These are phyloP conservation scores for Peniophora sp. DNA, from an alignment of 1,284 basidiomycete genomes.

Conservation along the genomic window DNA sequence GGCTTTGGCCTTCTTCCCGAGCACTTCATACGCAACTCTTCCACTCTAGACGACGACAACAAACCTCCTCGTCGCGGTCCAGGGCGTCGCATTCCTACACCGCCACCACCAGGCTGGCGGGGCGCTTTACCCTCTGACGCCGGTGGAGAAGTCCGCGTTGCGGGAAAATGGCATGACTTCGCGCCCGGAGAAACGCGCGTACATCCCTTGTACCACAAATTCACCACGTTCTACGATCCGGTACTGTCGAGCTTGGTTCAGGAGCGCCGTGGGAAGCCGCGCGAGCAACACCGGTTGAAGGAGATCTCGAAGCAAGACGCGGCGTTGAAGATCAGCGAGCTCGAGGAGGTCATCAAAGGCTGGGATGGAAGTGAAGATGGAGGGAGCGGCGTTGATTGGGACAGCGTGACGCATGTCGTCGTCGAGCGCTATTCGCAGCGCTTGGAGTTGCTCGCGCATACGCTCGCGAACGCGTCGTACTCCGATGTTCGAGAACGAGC, in stretches of 20 bases:
- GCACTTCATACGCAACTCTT: neutral
- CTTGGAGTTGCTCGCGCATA: constrained; percentile 28
- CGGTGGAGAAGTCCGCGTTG: constrained; percentile 20
- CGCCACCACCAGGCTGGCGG: constrained; percentile 8
- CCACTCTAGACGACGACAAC: neutral
- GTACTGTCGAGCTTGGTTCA: constrained; percentile 25
- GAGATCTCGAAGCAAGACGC: constrained; percentile 16
- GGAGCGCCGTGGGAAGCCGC: constrained; percentile 18
- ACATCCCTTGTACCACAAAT: constrained; percentile 26
- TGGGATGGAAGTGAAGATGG: constrained; percentile 2
- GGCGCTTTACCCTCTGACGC: constrained; percentile 5
- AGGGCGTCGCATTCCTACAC: neutral
- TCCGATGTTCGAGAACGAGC: constrained; percentile 2
- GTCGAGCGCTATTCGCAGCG: constrained; percentile 34
- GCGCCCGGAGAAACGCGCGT: constrained; percentile 38
- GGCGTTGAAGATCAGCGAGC: constrained; percentile 1
- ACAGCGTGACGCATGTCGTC: constrained; percentile 28
- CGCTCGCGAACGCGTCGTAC: constrained; percentile 19
- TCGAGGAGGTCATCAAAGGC: constrained; percentile 12
- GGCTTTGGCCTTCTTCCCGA: neutral
- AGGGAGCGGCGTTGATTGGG: constrained; percentile 36
- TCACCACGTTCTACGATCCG: constrained; percentile 38
- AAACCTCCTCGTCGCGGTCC: neutral
- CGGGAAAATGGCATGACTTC: constrained; percentile 32
- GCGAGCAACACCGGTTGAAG: constrained; percentile 25